Conservation (phyloP, 805 yeast genomes). For the Kodamaea neixiangensis region DNA sequence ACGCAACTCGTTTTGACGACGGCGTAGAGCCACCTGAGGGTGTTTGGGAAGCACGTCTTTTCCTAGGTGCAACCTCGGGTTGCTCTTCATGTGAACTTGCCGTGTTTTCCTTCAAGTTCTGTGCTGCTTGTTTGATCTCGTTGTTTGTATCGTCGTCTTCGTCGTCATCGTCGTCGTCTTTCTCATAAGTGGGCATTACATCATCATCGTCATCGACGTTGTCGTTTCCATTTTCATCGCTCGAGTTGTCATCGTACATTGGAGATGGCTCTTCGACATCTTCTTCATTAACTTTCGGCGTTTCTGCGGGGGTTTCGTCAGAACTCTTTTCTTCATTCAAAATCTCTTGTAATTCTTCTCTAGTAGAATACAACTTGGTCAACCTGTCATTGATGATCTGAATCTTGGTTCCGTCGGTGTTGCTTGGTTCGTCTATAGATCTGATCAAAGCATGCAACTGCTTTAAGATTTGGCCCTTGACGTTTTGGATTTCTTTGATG, state of each 20-base stretch:
- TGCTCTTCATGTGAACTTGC: conserved; percentile 11
- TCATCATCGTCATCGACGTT: conserved; percentile 20
- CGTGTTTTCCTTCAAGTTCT: conserved; percentile 5
- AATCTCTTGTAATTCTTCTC: conserved; percentile 35
- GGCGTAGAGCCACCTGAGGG: conserved; percentile 29
- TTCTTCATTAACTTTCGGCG: conserved; percentile 1
- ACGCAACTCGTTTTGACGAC: conserved; percentile 38
- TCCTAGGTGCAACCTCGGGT: conserved; percentile 13
- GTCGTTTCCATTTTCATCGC: conserved; percentile 11
- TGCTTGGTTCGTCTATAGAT: conserved; percentile 26
- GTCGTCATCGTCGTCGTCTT: conserved; percentile 19
- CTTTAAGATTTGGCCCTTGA: conserved; percentile 27
- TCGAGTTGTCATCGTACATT: conserved; percentile 20
- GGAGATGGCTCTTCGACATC: conserved; percentile 33
- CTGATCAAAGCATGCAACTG: conserved; percentile 27
- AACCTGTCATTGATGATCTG: conserved; percentile 32
- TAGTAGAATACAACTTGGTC: conserved; percentile 26
- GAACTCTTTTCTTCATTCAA: conserved; percentile 11
- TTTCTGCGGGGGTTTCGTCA: not conserved
- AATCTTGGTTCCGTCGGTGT: conserved; percentile 36
- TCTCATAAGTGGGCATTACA: conserved; percentile 16
- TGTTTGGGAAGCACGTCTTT: conserved; percentile 22
- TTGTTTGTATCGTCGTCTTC: not conserved
- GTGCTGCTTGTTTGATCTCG: not conserved
- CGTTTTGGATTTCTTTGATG: conserved; percentile 31